Evolutionary conservation across 805 yeast genomes (phyloP), one percentile per base, ranked within the genome.

Genomic region (Hanseniaspora meyeri): DNA sequence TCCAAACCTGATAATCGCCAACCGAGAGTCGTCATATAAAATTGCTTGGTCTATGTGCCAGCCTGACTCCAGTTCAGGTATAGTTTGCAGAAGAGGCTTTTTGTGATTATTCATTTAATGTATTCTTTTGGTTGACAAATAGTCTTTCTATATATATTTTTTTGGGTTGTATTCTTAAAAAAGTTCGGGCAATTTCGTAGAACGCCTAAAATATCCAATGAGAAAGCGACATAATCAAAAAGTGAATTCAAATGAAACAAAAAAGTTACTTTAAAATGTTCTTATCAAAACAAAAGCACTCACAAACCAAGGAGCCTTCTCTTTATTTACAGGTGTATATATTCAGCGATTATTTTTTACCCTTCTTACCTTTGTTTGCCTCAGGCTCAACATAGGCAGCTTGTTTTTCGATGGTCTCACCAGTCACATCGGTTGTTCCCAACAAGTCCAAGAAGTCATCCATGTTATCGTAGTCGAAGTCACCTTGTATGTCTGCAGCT

Each of bases 31-130:
- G 65, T 93, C 98, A n/a, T 88, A 80, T 24, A 93, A 74, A 40
- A 93, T 93, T 7, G 98, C 96, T 66, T 93, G 97, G 70, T 93
- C 98, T 36, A 93, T 97, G 65, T 93, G 98, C 97, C 96, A 88
- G 6, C 95, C 96, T 0, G 91, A 77, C 31, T 75, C 79, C 57
- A 88, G 71, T 65, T 88, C 93, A 1, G 95, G 93, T 53, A 88
- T 72, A 63, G 39, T 40, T 17, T 40, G 37, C 36, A 42, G 4
- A 9, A 49, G 32, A 12, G 51, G 49, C 24, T 55, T 55, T 37
- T 40, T 50, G 29, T 16, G 16, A 12, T 20, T 14, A 5, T 10
- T 27, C 24, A 11, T 45, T n/a, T 19, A 3, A 27, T 32, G 32
- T 42, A 11, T 48, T 32, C 46, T 43, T 37, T 43, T 12, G 24